Evolutionary conservation across 805 yeast species (phyloP), one percentile per base, ranked within the genome.

Genomic region (Cyberlindnera maclurae): DNA sequence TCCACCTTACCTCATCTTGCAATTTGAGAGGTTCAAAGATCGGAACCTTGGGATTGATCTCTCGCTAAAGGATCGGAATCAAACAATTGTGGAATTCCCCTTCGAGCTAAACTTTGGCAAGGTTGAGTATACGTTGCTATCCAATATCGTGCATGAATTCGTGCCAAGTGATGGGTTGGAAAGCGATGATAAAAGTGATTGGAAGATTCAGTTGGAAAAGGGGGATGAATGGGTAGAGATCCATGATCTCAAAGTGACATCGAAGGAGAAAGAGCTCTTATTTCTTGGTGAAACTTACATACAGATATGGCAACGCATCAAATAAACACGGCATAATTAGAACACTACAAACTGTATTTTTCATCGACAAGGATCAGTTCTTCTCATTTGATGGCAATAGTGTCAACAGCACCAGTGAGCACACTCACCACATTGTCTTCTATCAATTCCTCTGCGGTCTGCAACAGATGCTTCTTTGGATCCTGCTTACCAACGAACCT

Each of bases 401-500:
- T 77, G 62, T 93, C 89, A 31, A 93, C 89, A 62, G 83, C 84
- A 36, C 96, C 85, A 12, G 96, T 85, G 56, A 89, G 69, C 46
- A 90, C 73, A 26, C 95, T 78, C 11, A 86, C 87, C 35, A 93
- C 80, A 58, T 93, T 94, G 38, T 86, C 93, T 62, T 93, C 98
- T 52, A 94, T 76, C 37, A 86, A 70, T 44, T 71, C 68, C 49
- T 86, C 94, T 10, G 96, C 94, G 1, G 94, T 84, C 46, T 86
- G 96, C 34, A 82, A 74, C 53, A 93, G 70, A 67, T 93, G 99
- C 68, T 90, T 93, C 77, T 94, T 93, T 31, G 99, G 99, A 63
- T 93, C 98, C 64, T 90, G 97, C 60, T 87, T 89, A 52, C 99
- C 99, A 28, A 93, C 97, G 57, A 90, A 94, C 59, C 98, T 79